Conservation (phyloP, 2,329 filamentous ascomycete species). For the Pseudogymnoascus sp. region DNA sequence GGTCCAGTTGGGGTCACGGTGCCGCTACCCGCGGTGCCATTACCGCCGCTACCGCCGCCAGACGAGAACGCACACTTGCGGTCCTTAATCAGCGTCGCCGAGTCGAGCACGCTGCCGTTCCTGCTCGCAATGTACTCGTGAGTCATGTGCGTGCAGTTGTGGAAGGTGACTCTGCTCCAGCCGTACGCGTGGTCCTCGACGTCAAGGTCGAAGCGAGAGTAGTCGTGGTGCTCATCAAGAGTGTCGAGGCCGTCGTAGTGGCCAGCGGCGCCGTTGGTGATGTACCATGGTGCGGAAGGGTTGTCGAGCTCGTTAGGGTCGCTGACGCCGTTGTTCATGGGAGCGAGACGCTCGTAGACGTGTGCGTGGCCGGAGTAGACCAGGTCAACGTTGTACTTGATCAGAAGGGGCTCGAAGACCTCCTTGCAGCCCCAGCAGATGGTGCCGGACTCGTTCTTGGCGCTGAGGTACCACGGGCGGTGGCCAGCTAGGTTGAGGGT, state of each 20-base stretch:
- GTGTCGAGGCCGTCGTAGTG: slow-evolving; percentile 27
- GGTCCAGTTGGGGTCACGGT: not conserved
- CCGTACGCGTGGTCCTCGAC: slow-evolving; percentile 30
- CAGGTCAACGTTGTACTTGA: slow-evolving; percentile 40
- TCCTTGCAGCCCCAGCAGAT: slow-evolving; percentile 35
- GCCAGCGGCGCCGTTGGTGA: slow-evolving; percentile 26
- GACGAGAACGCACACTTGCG: slow-evolving; percentile 10
- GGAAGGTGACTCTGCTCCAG: slow-evolving; percentile 34
- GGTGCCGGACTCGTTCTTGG: slow-evolving; percentile 16
- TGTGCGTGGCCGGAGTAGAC: slow-evolving; percentile 42
- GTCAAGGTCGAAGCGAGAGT: slow-evolving; percentile 24
- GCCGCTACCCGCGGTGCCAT: not conserved
- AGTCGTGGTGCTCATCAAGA: not conserved
- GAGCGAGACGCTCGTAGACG: slow-evolving; percentile 36
- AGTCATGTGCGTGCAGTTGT: slow-evolving; percentile 34
- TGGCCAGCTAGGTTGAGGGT: slow-evolving; percentile 16
- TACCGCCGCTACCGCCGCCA: not conserved
- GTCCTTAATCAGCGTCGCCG: slow-evolving; percentile 25
- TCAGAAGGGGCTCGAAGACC: slow-evolving; percentile 40
- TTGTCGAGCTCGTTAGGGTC: slow-evolving; percentile 19
- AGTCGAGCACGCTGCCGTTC: slow-evolving; percentile 27
- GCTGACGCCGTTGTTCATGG: slow-evolving; percentile 15
- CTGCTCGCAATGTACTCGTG: slow-evolving; percentile 31
- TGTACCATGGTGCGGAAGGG: slow-evolving; percentile 22
- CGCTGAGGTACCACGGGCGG: slow-evolving; percentile 22